Base-by-base conservation (phyloP, 139 green algal species). In the Pleodorina starrii region DNA sequence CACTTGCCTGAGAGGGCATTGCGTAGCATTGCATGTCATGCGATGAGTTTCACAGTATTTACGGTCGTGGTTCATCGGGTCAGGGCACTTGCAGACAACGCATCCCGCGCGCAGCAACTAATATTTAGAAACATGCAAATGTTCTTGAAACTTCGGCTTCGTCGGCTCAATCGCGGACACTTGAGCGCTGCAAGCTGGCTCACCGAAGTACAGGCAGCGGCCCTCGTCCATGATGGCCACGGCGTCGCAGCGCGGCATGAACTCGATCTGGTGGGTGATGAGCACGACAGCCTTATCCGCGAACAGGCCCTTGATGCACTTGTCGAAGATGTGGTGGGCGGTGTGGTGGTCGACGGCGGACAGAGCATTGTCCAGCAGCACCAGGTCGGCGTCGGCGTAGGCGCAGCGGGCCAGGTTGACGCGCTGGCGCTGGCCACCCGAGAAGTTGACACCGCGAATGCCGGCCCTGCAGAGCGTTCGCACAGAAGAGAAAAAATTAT, bases 361-460 rank as follows among this genome's bases (percentile, higher is more conserved):
- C 72, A 94, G 90, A 12, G 93, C 91, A 59, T 95, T 93, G 91
- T 95, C 93, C 40, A 95, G 91, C 48, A 95, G 90, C 36, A 93
- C 69, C 36, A 93, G 84, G 73, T 94, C 91, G 25, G 92, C 93
- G 42, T 90, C 77, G 32, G 90, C 91, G 83, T 95, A 94, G 42
- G 91, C 89, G 27, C 40, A 85, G 44, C 92, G 90, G 10, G 92
- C 92, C 17, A 94, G 80, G 86, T 93, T 93, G 19, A 94, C 86
- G 43, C 92, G 90, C 85, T 94, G 92, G 60, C 92, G 90, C 86
- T 94, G 92, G 48, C 92, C 92, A 83, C 92, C 92, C 4, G 88
- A 93, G 88, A 94, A 90, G 90, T 95, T 95, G 43, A 95, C 92
- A 57, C 93, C 93, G 54, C 92, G 90, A 29, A 94, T 90, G 78